A percentile compares a stretch with the other conserved stretches of the same genome.
These are phyloP conservation scores for Microbotryum intermedium DNA, from an alignment of 1,284 basidiomycete genomes.

Conservation along the genomic window DNA sequence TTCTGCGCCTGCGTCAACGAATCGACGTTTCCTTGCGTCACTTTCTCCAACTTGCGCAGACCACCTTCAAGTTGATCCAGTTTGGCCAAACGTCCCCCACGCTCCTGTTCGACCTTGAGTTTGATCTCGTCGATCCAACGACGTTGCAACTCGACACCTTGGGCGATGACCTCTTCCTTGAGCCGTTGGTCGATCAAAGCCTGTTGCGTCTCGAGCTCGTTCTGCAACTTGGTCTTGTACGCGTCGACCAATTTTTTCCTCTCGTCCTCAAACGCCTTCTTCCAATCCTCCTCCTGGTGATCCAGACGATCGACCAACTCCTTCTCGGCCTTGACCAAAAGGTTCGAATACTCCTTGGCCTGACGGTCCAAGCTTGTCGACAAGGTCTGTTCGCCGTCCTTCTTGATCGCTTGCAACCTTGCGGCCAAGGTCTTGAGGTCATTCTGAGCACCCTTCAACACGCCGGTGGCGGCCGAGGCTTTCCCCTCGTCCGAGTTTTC, in stretches of 20 bases:
- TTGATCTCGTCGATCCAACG: slow-evolving; percentile 96
- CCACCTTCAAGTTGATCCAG: slow-evolving; percentile 85
- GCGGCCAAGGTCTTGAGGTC: slow-evolving; percentile 72
- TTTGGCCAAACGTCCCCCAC: slow-evolving; percentile 87
- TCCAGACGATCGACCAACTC: slow-evolving; percentile 73
- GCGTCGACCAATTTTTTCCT: slow-evolving; percentile 61
- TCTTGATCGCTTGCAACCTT: slow-evolving; percentile 68
- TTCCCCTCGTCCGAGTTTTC: slow-evolving; percentile 38
- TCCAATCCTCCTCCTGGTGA: slow-evolving; percentile 77
- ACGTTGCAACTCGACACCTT: slow-evolving; percentile 93
- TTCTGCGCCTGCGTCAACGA: slow-evolving; percentile 78
- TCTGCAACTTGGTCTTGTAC: slow-evolving; percentile 78
- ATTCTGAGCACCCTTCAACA: slow-evolving; percentile 54
- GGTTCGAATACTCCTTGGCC: slow-evolving; percentile 70
- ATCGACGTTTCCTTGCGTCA: slow-evolving; percentile 75
- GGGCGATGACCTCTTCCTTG: slow-evolving; percentile 88
- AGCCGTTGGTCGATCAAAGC: slow-evolving; percentile 89
- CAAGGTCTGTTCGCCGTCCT: slow-evolving; percentile 58
- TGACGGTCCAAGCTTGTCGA: slow-evolving; percentile 74
- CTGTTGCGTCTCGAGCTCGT: slow-evolving; percentile 78
- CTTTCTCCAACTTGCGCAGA: slow-evolving; percentile 79
- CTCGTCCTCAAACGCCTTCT: slow-evolving; percentile 73
- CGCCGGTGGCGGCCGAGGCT: slow-evolving; percentile 51
- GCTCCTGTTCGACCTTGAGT: slow-evolving; percentile 89
- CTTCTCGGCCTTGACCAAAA: slow-evolving; percentile 75